Percentiles rank a stretch among this genome's conserved stretches.
Evolutionary conservation across 78 protist species (phyloP).

Genomic region (Speleostelium caveatum): DNA sequence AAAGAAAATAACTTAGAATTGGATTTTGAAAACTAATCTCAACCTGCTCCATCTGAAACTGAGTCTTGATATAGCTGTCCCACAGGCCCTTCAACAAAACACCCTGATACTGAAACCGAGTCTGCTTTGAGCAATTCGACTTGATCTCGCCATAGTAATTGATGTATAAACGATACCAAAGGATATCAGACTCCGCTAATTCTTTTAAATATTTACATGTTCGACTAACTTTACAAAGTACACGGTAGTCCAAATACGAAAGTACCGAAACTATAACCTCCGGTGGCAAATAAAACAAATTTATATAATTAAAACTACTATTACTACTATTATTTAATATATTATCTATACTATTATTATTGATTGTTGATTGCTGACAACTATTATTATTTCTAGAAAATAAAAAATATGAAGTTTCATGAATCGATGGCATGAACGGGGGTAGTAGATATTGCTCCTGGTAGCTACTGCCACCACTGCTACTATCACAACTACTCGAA

Average conservation of each 20-base stretch:
- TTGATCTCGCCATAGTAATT: constrained; percentile 18
- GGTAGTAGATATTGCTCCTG: no score
- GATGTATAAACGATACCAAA: constrained; percentile 42
- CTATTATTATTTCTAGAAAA: no score
- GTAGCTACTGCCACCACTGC: no score
- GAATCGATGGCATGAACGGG: no score
- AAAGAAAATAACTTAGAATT: constrained; percentile 8
- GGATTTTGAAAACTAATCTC: constrained; percentile 33
- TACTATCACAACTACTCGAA: no score
- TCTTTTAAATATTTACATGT: constrained; percentile 42
- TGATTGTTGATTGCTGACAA: not conserved
- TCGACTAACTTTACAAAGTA: constrained; percentile 27
- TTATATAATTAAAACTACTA: not conserved
- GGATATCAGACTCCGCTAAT: constrained; percentile 27
- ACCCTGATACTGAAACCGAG: no score
- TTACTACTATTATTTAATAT: not conserved
- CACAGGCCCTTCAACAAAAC: not conserved
- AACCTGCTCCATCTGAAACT: not conserved
- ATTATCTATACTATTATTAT: no score
- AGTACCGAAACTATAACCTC: constrained; percentile 24
- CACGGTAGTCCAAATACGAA: constrained; percentile 14
- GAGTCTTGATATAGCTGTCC: constrained; percentile 50
- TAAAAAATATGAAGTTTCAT: no score
- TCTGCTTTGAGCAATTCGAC: not conserved
- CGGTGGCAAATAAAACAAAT: constrained; percentile 19